Conservation (phyloP, 306 rosid species). For the Astragalus membranaceus region DNA sequence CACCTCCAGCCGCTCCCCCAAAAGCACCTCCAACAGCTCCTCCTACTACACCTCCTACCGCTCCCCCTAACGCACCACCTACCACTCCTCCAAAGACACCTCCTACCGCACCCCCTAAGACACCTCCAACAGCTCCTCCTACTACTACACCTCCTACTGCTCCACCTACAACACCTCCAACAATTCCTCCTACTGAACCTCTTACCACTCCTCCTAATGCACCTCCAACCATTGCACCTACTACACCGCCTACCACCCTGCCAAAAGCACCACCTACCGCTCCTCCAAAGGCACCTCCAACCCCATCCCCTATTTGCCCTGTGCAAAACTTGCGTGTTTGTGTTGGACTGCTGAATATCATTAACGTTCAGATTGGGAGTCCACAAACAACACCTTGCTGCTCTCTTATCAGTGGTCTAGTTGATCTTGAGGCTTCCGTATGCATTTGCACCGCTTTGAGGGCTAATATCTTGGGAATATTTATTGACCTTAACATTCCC, state of each 20-base stretch:
- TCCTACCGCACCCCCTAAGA: too few relatives aligned
- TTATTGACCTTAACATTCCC: constrained; percentile 35
- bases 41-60: background rate
- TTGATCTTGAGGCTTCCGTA: constrained; percentile 31
- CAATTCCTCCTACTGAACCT: background rate
- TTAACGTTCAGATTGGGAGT: constrained; percentile 39
- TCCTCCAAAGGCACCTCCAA: background rate
- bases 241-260: too few relatives aligned
- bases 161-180: too few relatives aligned
- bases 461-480: constrained; percentile 46
- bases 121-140: too few relatives aligned
- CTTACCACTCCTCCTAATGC: background rate
- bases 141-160: too few relatives aligned
- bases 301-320: background rate
- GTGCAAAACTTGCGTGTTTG: background rate
- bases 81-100: too few relatives aligned
- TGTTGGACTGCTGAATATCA: background rate
- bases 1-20: too few relatives aligned
- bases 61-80: too few relatives aligned
- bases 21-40: too few relatives aligned
- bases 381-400: constrained; percentile 41
- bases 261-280: background rate
- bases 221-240: too few relatives aligned
- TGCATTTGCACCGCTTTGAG: constrained; percentile 48
- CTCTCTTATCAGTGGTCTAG: constrained; percentile 26